Evolutionary conservation across 306 rosid species (phyloP).

Genomic region (Ammopiptanthus mongolicus): DNA sequence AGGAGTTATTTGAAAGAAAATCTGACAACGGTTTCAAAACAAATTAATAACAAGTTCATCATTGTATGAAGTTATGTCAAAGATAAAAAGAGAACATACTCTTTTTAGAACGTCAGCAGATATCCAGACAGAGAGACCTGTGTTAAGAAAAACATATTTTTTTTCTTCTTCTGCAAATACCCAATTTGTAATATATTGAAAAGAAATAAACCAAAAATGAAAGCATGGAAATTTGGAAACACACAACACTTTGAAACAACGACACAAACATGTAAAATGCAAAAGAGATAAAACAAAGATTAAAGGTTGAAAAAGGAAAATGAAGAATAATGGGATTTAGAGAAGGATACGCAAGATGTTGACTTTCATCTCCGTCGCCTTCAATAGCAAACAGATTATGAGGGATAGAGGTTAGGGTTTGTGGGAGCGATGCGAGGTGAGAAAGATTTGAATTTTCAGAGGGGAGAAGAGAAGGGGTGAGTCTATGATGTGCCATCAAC

Average conservation of each 20-base stretch:
- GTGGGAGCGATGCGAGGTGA: background rate
- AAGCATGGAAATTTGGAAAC: conserved; percentile 3
- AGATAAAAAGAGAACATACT: conserved; percentile 41
- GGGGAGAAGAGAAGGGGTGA: background rate
- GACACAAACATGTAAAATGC: background rate
- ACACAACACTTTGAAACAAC: background rate
- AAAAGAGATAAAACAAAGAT: background rate
- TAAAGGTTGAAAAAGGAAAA: background rate
- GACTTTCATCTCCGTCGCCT: conserved; percentile 43
- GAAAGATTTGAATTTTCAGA: background rate
- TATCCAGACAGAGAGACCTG: conserved; percentile 21
- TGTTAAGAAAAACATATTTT: conserved; percentile 44
- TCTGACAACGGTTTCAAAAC: background rate
- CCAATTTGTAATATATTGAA: background rate
- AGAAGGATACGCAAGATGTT: conserved; percentile 59
- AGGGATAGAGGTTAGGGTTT: background rate
- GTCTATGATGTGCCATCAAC: background rate
- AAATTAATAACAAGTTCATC: background rate
- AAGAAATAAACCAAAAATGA: background rate
- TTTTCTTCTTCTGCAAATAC: background rate
- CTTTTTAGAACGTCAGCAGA: conserved; percentile 30
- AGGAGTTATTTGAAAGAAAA: background rate
- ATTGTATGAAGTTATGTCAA: background rate
- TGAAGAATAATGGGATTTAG: background rate
- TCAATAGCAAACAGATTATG: background rate